Base-by-base conservation (phyloP, 169 alveolate genomes). In the Plasmodium ovale region DNA sequence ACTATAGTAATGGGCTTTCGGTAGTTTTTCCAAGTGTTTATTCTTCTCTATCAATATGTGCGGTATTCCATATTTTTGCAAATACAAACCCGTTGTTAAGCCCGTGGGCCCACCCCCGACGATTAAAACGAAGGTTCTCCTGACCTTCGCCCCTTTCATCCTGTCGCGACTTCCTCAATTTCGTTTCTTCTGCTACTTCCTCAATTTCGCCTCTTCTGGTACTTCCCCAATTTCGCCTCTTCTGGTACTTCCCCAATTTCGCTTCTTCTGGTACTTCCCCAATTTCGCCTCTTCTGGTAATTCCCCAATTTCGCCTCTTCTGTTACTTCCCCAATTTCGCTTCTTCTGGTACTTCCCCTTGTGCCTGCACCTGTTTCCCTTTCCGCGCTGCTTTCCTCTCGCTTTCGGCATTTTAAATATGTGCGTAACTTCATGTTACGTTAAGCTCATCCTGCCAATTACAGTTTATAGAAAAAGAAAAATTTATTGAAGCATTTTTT, bases 61-160 rank as follows among this genome's bases (percentile, higher is more conserved):
- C 0, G 97, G 97, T 37, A 97, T 93, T 9, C 97, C 93, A 87
- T 91, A 89, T 58, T 94, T 92, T 35, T 94, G 92, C 3, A 97
- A 91, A 64, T 97, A 94, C 49, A 96, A 92, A 56, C 97, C 93
- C 35, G 96, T 89, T 16, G 98, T 93, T 89, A 96, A 94, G 7
- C 99, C 99, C 0, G 97, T 98, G 1, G 99, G 99, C 2, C 99
- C 99, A 12, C 95, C 96, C n/a, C 99, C 99, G 21, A 97, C 97
- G 23, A 97, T 94, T 65, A 95, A 89, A 12, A 93, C 99, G 49
- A 87, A 69, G 2, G 95, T 94, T 77, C 74, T 92, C 62, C 84
- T 74, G 16, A 85, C 64, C 21, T 85, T 85, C 87, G 59, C 69
- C 5, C 21, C 37, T 47, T n/a, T 1, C 4, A 51, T 16, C 16